phyloP scores from a whole-genome alignment of 2,329 filamentous ascomycete genomes.

The Chrysoporthe puriensis region DNA sequence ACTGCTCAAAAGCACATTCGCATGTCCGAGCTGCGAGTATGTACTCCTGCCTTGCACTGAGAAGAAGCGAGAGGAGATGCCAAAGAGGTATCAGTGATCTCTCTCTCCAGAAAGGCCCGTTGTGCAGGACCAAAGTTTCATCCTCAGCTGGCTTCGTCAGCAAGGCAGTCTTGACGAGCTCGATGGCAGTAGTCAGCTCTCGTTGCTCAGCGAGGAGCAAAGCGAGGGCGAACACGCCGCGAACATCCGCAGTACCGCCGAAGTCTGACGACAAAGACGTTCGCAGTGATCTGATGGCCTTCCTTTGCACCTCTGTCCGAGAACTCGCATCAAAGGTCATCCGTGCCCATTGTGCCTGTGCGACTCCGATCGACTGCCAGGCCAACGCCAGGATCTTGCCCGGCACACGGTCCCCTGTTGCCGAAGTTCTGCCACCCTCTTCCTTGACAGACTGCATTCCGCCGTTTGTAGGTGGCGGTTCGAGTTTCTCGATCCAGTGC shows the following conservation, averaged over 20 bases:
- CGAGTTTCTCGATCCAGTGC: constrained; percentile 70
- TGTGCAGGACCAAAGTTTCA: constrained; percentile 47
- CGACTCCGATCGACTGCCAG: constrained; percentile 84
- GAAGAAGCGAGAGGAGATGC: constrained; percentile 85
- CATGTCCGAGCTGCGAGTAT: constrained; percentile 79
- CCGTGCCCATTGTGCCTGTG: constrained; percentile 85
- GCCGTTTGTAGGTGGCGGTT: constrained; percentile 38
- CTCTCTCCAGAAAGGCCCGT: constrained; percentile 63
- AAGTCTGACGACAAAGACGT: constrained; percentile 71
- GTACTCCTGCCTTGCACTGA: constrained; percentile 87
- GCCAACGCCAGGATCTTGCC: constrained; percentile 67
- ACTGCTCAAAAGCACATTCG: constrained; percentile 89
- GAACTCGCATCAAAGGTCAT: constrained; percentile 75
- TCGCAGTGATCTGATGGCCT: constrained; percentile 76
- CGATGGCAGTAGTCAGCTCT: constrained; percentile 79
- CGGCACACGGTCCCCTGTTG: constrained; percentile 48
- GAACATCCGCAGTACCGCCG: constrained; percentile 68
- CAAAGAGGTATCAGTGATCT: constrained; percentile 76
- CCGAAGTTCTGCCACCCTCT: constrained; percentile 27
- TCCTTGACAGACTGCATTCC: constrained; percentile 29
- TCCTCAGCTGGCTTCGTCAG: constrained; percentile 58
- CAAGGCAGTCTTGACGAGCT: constrained; percentile 78
- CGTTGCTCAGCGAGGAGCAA: constrained; percentile 87
- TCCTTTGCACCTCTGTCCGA: constrained; percentile 73
- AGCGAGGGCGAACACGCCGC: constrained; percentile 79